Percentiles rank a stretch among this genome's conserved stretches.
These are phyloP conservation scores for Diplotaxis tenuifolia DNA, from an alignment of 345 rosid species.

Conservation along the genomic window DNA sequence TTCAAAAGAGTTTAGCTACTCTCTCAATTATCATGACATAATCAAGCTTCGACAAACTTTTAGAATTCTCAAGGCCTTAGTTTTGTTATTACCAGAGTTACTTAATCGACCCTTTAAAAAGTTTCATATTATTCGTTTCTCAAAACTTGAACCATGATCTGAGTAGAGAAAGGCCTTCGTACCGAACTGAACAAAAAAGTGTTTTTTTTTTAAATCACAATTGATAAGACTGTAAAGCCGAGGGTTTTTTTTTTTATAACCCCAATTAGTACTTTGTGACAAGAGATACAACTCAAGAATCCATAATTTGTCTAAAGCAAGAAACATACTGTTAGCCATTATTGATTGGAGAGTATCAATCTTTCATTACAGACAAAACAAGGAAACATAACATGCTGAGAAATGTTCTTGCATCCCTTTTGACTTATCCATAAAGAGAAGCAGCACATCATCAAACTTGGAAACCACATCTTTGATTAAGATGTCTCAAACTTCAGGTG, in stretches of 20 bases:
- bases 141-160: too few species aligned
- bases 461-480: neutral
- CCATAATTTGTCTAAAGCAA: neutral
- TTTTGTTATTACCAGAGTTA: too few species aligned
- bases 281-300: too few species aligned
- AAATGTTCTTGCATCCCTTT: neutral
- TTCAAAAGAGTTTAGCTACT: too few species aligned
- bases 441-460: neutral
- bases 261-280: too few species aligned
- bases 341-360: neutral
- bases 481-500: constrained; percentile 17
- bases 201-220: too few species aligned
- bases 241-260: too few species aligned
- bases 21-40: neutral
- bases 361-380: neutral
- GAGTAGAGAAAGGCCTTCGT: too few species aligned
- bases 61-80: too few species aligned
- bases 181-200: too few species aligned
- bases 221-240: too few species aligned
- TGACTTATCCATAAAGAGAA: neutral
- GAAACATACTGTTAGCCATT: neutral
- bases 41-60: neutral
- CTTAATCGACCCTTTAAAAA: neutral
- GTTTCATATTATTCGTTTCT: neutral
- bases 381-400: neutral